Percentiles rank a stretch among this genome's conserved stretches.
Conservation (phyloP, 495 filamentous ascomycete genomes). For the Evernia prunastri region DNA sequence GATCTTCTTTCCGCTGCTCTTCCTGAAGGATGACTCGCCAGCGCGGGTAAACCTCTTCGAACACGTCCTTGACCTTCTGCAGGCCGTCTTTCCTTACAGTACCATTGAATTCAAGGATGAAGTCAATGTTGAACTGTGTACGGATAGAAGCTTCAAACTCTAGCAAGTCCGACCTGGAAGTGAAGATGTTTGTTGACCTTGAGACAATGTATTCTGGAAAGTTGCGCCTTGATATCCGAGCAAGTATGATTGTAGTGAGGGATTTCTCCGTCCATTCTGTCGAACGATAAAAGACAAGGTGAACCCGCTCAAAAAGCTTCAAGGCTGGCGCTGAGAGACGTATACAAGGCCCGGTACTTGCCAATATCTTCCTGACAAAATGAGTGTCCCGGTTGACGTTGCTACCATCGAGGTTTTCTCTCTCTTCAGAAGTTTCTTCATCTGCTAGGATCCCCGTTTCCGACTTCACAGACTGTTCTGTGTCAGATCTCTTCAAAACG, state of each 20-base stretch:
- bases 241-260: conserved; percentile 88
- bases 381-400: conserved; percentile 48
- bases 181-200: conserved; percentile 82
- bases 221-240: conserved; percentile 76
- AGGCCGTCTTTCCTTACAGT: conserved; percentile 58
- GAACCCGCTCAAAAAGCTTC: conserved; percentile 85
- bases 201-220: conserved; percentile 89
- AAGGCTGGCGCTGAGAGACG: conserved; percentile 67
- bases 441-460: conserved; percentile 22
- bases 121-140: conserved; percentile 77
- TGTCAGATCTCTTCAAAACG: conserved; percentile 47
- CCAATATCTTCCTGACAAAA: conserved; percentile 69
- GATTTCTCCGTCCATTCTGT: conserved; percentile 98
- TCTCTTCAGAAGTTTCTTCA: conserved; percentile 24
- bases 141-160: conserved; percentile 87
- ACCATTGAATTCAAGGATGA: conserved; percentile 75
- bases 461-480: conserved; percentile 35
- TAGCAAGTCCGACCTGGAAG: conserved; percentile 63
- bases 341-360: conserved; percentile 75
- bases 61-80: conserved; percentile 62
- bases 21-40: conserved; percentile 70
- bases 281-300: conserved; percentile 91
- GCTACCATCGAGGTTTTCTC: conserved; percentile 27
- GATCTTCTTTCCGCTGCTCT: conserved; percentile 75
- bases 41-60: conserved; percentile 68